Evolutionary conservation across 1,284 basidiomycete genomes (phyloP), one percentile per base, ranked within the genome.

Genomic region (Cutaneotrichosporon curvatum): DNA sequence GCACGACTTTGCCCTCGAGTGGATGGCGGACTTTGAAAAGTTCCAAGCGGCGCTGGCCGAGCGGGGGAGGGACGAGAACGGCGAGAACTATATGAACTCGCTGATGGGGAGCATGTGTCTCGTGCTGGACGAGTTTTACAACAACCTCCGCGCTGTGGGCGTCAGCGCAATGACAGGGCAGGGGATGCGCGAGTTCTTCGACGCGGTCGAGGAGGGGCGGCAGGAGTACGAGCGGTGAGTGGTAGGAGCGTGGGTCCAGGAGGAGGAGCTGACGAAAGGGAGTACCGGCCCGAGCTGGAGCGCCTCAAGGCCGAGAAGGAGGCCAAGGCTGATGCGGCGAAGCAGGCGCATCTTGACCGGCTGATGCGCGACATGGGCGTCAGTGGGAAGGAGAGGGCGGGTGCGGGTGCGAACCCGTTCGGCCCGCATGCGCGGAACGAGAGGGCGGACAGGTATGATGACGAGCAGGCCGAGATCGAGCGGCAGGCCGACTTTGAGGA

Each of bases 21-120:
- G 95, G 95, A 98, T 98, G 94, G 77, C 81, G 30, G 95, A 99
- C 68, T 99, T 97, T 65, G 94, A 99, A 70, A 61, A 69, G 37
- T 79, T 76, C 61, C 79, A 80, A 51, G 63, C 68, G 18, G 78
- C 77, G 0, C 58, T 80, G 19, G 86, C 90, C 56, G 68, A 71
- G 22, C 58, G 60, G 37, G 78, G 81, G 15, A 75, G 78, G 36
- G 85, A 89, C 61, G 77, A 83, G 9, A 86, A 88, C 53, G 92
- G 89, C 37, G 91, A 94, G 62, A 94, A 87, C 37, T 99, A 97
- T 71, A 95, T 97, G 89, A 95, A 90, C 71, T 92, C 88, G 64
- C 76, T 99, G 54, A 98, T 98, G 94, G 91, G 95, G 61, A 91
- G 87, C 66, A 98, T 99, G 95, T 91, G 90, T 68, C 75, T 99